Base-by-base conservation (phyloP, 352 stramenopile species). In the Phytophthora hibernalis region DNA sequence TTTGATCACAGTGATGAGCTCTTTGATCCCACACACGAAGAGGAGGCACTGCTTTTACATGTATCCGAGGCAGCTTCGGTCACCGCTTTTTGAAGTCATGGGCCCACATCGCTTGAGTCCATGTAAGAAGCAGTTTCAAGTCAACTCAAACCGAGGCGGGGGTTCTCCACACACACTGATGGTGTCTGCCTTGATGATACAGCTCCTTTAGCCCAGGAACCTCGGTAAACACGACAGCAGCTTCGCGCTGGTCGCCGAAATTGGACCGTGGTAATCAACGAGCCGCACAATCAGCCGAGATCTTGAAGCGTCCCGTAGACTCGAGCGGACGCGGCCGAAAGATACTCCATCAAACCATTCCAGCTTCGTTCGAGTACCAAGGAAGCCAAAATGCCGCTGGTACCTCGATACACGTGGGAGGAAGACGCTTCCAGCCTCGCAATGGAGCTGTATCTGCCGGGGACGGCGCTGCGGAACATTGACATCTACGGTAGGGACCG, bases 391-490 rank as follows among this genome's bases (percentile, higher is more conserved):
- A 95, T 95, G 86, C 86, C 84, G 38, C 57, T 95, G 21, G 78
- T 65, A 28, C 86, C 86, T 43, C 74, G 77, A 35, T 93, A 83
- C 60, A 76, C 77, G 38, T 95, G 84, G 84, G 72, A 89, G 28
- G 63, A 95, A 63, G 81, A 92, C 51, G 65, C 61, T 3, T 54
- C 54, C 18, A 82, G 68, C 45, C 9, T 95, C 44, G 77, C 67
- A 24, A 62, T 95, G 44, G 64, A 83, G 43, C 53, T 95, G 24
- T 60, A 80, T 44, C 50, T 95, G 24, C 83, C 84, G 1, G 77
- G 80, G 13, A 74, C 68, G 18, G 52, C 74, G 12, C 68, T 85
- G 35, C 79, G 82, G 50, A 68, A 75, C 28, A 85, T 72, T 22
- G 83, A 92, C 53, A 77, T 95, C 47, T 95, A 92, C 70, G 76